Evolutionary conservation across 2,329 filamentous ascomycete genomes (phyloP).

Genomic region (Fusarium poae): DNA sequence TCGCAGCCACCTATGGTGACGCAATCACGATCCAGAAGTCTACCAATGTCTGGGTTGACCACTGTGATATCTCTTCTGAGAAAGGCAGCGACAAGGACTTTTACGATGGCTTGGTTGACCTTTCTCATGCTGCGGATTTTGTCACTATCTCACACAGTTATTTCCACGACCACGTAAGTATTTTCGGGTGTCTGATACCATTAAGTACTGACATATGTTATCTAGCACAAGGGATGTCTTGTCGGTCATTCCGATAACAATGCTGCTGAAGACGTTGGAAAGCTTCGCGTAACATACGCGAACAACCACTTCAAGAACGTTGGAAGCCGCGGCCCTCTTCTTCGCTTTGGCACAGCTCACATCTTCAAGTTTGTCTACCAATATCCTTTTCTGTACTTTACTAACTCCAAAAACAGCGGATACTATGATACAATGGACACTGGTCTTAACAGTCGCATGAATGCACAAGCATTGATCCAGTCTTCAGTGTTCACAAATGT

Average conservation of each 20-base stretch:
- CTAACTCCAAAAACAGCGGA: conserved; percentile 16
- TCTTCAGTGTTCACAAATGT: conserved; percentile 44
- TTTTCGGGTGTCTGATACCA: accelerated
- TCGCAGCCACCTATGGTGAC: conserved; percentile 62
- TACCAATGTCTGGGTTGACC: conserved; percentile 64
- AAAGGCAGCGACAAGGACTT: conserved; percentile 58
- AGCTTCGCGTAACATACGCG: conserved; percentile 69
- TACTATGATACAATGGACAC: conserved; percentile 47
- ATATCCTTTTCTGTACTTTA: accelerated
- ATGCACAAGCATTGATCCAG: conserved; percentile 43
- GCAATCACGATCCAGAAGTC: conserved; percentile 63
- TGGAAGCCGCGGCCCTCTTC: conserved; percentile 69
- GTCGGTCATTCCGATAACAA: conserved; percentile 73
- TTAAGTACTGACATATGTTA: background rate
- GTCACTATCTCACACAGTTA: conserved; percentile 59
- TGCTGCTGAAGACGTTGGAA: conserved; percentile 67
- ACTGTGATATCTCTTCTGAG: conserved; percentile 57
- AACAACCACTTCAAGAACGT: conserved; percentile 73
- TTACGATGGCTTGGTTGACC: conserved; percentile 60
- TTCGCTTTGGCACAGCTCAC: conserved; percentile 74
- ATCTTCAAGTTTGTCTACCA: conserved; percentile 47
- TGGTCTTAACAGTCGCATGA: conserved; percentile 45
- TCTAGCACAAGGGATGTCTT: conserved; percentile 66
- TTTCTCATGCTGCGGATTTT: conserved; percentile 59
- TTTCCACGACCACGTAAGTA: conserved; percentile 57